phyloP scores from a whole-genome alignment of 1,284 basidiomycete genomes.

The Cutaneotrichosporon sp. region DNA sequence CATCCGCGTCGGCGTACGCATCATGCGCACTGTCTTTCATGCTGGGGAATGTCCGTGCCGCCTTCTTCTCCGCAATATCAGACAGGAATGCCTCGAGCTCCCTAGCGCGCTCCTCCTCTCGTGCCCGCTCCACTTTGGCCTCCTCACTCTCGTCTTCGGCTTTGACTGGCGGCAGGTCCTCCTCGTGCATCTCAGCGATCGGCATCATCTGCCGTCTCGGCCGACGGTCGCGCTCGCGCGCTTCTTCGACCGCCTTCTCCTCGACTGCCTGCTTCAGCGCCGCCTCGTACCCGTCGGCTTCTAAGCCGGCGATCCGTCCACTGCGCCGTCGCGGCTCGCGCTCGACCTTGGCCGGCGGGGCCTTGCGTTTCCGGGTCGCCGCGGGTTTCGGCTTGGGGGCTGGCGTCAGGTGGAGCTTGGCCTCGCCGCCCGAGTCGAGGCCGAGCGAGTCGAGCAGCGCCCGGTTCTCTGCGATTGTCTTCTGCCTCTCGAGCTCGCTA shows the following conservation, averaged over 20 bases:
- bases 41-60: slow-evolving; percentile 8
- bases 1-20: slow-evolving; percentile 31
- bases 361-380: slow-evolving; percentile 14
- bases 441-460: slow-evolving; percentile 52
- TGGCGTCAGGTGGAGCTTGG: slow-evolving; percentile 27
- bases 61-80: neutral
- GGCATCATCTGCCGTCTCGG: slow-evolving; percentile 41
- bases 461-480: slow-evolving; percentile 53
- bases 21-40: slow-evolving; percentile 20
- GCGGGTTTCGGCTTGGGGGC: slow-evolving; percentile 12
- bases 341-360: slow-evolving; percentile 2
- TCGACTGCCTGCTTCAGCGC: slow-evolving; percentile 34
- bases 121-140: neutral
- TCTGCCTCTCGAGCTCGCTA: slow-evolving; percentile 52
- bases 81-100: slow-evolving; percentile 23
- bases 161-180: slow-evolving; percentile 10
- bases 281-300: slow-evolving; percentile 40
- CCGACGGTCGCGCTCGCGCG: slow-evolving; percentile 38
- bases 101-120: slow-evolving; percentile 21
- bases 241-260: slow-evolving; percentile 39
- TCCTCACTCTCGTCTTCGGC: neutral
- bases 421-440: slow-evolving; percentile 40
- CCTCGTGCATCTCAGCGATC: slow-evolving; percentile 41
- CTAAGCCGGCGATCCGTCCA: slow-evolving; percentile 44
- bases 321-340: slow-evolving; percentile 38